These are phyloP conservation scores for Berkeleyomyces rouxiae DNA, from an alignment of 2,329 filamentous ascomycete species.

Conservation along the genomic window DNA sequence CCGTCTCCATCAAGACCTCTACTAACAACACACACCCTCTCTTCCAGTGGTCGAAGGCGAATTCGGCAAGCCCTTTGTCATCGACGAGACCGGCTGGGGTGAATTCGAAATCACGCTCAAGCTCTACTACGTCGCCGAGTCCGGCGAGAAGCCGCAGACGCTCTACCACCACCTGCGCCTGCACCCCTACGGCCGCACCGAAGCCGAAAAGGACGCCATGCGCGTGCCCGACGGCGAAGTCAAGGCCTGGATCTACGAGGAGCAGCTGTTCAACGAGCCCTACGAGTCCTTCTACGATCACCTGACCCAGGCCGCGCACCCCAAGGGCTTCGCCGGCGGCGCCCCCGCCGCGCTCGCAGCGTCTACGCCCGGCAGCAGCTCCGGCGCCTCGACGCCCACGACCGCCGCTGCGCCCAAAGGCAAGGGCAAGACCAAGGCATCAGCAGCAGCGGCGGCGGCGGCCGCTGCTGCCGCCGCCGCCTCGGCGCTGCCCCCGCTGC, in stretches of 20 bases:
- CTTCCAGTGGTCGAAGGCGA: constrained; percentile 51
- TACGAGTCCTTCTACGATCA: constrained; percentile 82
- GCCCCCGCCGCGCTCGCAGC: constrained; percentile 6
- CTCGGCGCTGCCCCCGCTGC: constrained; percentile 23
- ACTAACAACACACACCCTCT: background rate
- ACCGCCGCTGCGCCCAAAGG: constrained; percentile 33
- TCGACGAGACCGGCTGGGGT: constrained; percentile 90
- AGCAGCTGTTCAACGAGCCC: constrained; percentile 93
- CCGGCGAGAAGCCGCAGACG: constrained; percentile 87
- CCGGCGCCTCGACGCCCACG: background rate
- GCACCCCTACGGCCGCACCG: constrained; percentile 74
- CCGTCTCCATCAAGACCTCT: background rate
- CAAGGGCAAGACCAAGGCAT: constrained; percentile 33
- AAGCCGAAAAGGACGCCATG: constrained; percentile 51
- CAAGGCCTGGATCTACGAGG: constrained; percentile 70
- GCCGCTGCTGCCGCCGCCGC: constrained; percentile 17
- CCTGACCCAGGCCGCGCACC: constrained; percentile 55
- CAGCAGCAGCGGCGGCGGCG: background rate
- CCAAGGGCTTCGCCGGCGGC: constrained; percentile 25
- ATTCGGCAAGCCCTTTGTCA: constrained; percentile 53
- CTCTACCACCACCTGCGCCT: constrained; percentile 83
- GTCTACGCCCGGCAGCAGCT: constrained; percentile 5
- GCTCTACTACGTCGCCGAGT: constrained; percentile 78
- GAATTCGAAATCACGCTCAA: constrained; percentile 96
- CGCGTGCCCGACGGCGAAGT: constrained; percentile 45